Conservation (phyloP, 306 rosid genomes). For the Delonix regia region DNA sequence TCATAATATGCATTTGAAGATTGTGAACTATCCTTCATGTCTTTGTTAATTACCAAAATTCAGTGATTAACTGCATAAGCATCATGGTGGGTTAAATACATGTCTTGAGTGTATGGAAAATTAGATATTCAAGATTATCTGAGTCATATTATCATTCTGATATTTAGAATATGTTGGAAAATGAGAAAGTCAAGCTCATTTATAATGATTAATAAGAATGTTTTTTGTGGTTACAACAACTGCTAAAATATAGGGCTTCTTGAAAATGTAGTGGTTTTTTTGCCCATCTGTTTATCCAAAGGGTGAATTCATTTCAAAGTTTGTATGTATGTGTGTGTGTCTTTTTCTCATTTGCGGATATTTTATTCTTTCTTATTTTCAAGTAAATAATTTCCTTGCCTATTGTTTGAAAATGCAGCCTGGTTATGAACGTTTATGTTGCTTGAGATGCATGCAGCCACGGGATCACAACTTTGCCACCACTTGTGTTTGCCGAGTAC, state of each 20-base stretch:
- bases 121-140: background rate
- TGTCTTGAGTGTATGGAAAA: background rate
- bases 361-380: background rate
- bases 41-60: background rate
- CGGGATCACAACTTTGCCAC: slow-evolving; percentile 93
- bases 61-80: background rate
- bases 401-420: slow-evolving; percentile 57
- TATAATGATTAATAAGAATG: background rate
- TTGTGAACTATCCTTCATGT: background rate
- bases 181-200: background rate
- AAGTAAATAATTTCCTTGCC: background rate
- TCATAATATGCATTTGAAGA: background rate
- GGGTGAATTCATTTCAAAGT: background rate
- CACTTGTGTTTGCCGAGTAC: slow-evolving; percentile 91
- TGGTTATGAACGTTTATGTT: slow-evolving; percentile 88
- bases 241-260: background rate
- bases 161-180: background rate
- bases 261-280: background rate
- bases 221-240: background rate
- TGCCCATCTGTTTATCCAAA: background rate
- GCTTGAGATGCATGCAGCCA: slow-evolving; percentile 90
- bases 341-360: background rate
- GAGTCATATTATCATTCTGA: background rate
- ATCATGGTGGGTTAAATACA: background rate
- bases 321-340: background rate